A percentile compares a stretch with the other conserved stretches of the same genome.
Conservation (phyloP, 345 rosid genomes). For the Eucalyptus cloeziana region DNA sequence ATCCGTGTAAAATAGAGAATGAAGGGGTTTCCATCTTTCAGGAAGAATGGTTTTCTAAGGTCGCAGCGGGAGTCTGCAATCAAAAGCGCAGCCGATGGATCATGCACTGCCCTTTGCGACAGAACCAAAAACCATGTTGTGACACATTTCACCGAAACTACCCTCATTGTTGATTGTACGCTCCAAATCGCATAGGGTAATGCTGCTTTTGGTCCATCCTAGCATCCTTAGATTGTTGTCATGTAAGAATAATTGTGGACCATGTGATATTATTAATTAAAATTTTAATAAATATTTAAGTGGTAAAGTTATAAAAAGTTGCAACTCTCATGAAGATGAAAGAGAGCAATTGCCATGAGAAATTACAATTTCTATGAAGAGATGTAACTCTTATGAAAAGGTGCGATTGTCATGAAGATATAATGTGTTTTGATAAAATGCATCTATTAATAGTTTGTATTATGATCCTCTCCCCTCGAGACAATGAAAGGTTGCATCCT, state of each 20-base stretch:
- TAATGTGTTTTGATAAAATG: too few relatives aligned
- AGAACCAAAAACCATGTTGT: background rate
- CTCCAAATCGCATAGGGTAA: background rate
- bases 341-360: too few relatives aligned
- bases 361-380: too few relatives aligned
- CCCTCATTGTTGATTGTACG: background rate
- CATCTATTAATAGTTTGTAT: too few relatives aligned
- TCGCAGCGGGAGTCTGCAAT: background rate
- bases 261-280: too few relatives aligned
- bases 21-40: background rate
- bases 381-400: too few relatives aligned
- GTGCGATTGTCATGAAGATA: too few relatives aligned
- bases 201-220: background rate
- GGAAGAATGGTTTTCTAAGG: background rate
- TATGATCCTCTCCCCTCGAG: too few relatives aligned
- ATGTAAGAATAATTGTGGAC: background rate
- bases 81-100: background rate
- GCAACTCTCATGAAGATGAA: too few relatives aligned
- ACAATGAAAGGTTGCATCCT: rapidly evolving
- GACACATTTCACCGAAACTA: background rate
- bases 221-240: background rate
- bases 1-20: background rate
- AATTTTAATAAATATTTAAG: too few relatives aligned
- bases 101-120: background rate
- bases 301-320: background rate